Evolutionary conservation across 805 yeast species (phyloP).

Genomic region (Kodamaea laetipori): DNA sequence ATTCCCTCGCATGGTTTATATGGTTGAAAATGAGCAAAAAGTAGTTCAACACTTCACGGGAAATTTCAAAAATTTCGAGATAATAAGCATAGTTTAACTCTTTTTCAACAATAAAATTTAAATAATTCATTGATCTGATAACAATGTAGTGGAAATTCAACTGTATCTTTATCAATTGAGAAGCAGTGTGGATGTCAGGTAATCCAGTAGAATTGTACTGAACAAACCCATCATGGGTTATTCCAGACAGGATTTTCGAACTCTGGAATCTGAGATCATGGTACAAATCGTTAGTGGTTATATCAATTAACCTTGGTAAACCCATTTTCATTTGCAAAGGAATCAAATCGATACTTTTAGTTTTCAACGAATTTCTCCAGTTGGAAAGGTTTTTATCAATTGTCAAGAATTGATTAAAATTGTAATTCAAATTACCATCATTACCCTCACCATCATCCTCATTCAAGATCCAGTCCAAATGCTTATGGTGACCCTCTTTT

Average conservation of each 20-base stretch:
- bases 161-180: constrained; percentile 44
- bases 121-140: constrained; percentile 44
- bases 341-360: constrained; percentile 23
- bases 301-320: constrained; percentile 27
- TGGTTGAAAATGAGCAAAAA: constrained; percentile 42
- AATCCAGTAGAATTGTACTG: constrained; percentile 33
- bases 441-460: constrained; percentile 52
- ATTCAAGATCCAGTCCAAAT: constrained; percentile 45
- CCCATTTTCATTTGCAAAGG: constrained; percentile 28
- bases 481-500: constrained; percentile 19
- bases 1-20: constrained; percentile 14
- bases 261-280: constrained; percentile 27
- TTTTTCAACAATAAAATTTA: constrained; percentile 45
- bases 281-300: constrained; percentile 30
- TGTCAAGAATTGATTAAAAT: constrained; percentile 43
- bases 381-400: constrained; percentile 44
- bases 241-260: constrained; percentile 18
- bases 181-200: constrained; percentile 42
- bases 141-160: constrained; percentile 45
- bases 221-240: constrained; percentile 19
- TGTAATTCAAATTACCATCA: constrained; percentile 49
- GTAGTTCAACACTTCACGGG: constrained; percentile 40
- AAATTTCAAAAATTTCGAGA: constrained; percentile 36
- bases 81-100: constrained; percentile 40
- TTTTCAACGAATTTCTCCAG: constrained; percentile 43